phyloP scores from a whole-genome alignment of 129 eudicot species.

The Scalesia atractyloides region DNA sequence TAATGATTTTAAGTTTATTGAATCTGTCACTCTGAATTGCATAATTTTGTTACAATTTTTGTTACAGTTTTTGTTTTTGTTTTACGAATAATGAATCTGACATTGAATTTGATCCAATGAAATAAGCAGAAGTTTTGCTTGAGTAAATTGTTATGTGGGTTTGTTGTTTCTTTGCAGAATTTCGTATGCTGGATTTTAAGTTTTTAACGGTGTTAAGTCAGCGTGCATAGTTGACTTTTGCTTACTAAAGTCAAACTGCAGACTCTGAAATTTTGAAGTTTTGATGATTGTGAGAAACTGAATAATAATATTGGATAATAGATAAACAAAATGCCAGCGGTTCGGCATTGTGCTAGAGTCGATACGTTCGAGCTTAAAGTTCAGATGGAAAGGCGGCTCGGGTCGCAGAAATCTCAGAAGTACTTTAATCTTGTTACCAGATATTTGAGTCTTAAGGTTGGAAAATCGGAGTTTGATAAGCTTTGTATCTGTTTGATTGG shows the following conservation, averaged over 20 bases:
- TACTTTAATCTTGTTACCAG: slow-evolving; percentile 56
- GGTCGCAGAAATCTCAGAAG: slow-evolving; percentile 54
- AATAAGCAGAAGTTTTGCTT: slow-evolving; percentile 6
- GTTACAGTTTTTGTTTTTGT: background rate
- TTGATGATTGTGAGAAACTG: slow-evolving; percentile 42
- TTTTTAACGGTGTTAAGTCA: background rate
- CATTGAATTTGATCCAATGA: slow-evolving; percentile 8
- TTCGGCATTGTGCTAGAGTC: slow-evolving; percentile 63
- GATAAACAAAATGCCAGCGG: slow-evolving; percentile 53
- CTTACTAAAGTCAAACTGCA: slow-evolving; percentile 27
- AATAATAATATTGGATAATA: slow-evolving; percentile 25
- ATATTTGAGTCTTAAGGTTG: slow-evolving; percentile 48
- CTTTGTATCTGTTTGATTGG: slow-evolving; percentile 62
- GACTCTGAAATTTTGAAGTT: background rate
- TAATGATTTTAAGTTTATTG: background rate
- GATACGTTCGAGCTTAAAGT: slow-evolving; percentile 58
- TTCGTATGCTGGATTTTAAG: slow-evolving; percentile 10
- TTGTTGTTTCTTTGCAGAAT: slow-evolving; percentile 29
- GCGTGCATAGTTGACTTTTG: slow-evolving; percentile 33
- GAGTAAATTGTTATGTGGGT: slow-evolving; percentile 22
- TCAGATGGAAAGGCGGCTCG: slow-evolving; percentile 55
- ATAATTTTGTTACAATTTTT: too few species aligned
- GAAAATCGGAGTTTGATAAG: slow-evolving; percentile 64
- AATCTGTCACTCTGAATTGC: slow-evolving; percentile 18
- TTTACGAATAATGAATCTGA: slow-evolving; percentile 13